Conservation (phyloP, 495 filamentous ascomycete genomes). For the Hypomontagnella monticulosa region DNA sequence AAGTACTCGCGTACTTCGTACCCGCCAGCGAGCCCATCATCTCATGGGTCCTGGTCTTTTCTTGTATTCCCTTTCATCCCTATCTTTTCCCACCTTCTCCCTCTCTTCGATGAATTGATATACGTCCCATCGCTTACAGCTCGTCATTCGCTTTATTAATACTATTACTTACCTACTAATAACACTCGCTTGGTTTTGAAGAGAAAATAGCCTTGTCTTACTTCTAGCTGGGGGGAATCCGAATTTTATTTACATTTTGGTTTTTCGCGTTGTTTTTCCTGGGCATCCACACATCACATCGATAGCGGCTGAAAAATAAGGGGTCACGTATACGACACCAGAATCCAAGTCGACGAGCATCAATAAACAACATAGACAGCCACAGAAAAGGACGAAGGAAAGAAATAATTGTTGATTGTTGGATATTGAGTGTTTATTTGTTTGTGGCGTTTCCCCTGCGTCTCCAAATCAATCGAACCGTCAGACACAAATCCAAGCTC, state of each 20-base stretch:
- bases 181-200: conserved; percentile 38
- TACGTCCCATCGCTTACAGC: conserved; percentile 24
- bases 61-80: conserved; percentile 12
- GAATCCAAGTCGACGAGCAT: neutral
- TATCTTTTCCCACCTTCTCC: conserved; percentile 16
- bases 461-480: conserved; percentile 13
- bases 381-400: neutral
- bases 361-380: conserved; percentile 13
- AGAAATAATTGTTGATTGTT: conserved; percentile 11
- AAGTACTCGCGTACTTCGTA: conserved; percentile 6
- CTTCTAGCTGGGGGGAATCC: conserved; percentile 19
- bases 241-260: conserved; percentile 20
- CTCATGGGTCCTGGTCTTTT: conserved; percentile 13
- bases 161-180: conserved; percentile 17
- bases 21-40: conserved; percentile 28
- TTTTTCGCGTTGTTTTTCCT: conserved; percentile 28
- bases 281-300: conserved; percentile 28
- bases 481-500: conserved; percentile 20
- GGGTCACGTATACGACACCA: conserved; percentile 21
- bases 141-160: conserved; percentile 43
- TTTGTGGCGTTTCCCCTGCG: conserved; percentile 34
- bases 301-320: conserved; percentile 23
- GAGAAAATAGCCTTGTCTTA: conserved; percentile 3
- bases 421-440: conserved; percentile 33
- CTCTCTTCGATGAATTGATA: conserved; percentile 31